Percentiles rank a stretch among this genome's conserved stretches.
Conservation (phyloP, 2,329 filamentous ascomycete genomes). For the Aspergillus udagawae region DNA sequence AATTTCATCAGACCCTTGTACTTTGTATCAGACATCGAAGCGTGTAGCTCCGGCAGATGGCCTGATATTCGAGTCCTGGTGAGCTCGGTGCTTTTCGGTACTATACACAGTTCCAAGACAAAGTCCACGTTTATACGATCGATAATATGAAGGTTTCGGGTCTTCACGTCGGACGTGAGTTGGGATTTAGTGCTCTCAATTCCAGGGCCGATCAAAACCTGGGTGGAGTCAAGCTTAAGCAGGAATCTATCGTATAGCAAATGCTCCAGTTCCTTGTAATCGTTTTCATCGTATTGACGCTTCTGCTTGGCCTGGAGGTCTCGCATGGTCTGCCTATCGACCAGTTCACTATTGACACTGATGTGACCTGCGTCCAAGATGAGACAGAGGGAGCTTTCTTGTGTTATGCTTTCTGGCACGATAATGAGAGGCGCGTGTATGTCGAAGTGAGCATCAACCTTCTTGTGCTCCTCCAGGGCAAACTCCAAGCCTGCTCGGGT, state of each 20-base stretch:
- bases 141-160: slow-evolving; percentile 78
- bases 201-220: slow-evolving; percentile 90
- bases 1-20: slow-evolving; percentile 97
- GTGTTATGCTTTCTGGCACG: slow-evolving; percentile 86
- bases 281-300: slow-evolving; percentile 80
- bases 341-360: slow-evolving; percentile 87
- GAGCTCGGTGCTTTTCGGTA: slow-evolving; percentile 91
- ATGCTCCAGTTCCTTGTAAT: slow-evolving; percentile 81
- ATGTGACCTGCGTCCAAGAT: slow-evolving; percentile 96
- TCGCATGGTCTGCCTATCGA: slow-evolving; percentile 83
- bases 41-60: slow-evolving; percentile 86
- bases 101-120: slow-evolving; percentile 88
- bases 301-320: slow-evolving; percentile 89
- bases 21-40: slow-evolving; percentile 86
- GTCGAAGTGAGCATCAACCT: slow-evolving; percentile 92
- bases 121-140: slow-evolving; percentile 98
- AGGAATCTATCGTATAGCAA: slow-evolving; percentile 98
- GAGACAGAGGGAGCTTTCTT: slow-evolving; percentile 75
- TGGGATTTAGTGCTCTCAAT: slow-evolving; percentile 86
- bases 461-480: slow-evolving; percentile 95
- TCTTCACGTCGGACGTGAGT: slow-evolving; percentile 63
- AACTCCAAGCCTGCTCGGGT: slow-evolving; percentile 95
- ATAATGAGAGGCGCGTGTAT: slow-evolving; percentile 95
- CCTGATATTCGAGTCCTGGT: slow-evolving; percentile 90
- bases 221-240: slow-evolving; percentile 88